Evolutionary conservation across 352 stramenopile genomes (phyloP).

Genomic region (Achlya hypogyna): DNA sequence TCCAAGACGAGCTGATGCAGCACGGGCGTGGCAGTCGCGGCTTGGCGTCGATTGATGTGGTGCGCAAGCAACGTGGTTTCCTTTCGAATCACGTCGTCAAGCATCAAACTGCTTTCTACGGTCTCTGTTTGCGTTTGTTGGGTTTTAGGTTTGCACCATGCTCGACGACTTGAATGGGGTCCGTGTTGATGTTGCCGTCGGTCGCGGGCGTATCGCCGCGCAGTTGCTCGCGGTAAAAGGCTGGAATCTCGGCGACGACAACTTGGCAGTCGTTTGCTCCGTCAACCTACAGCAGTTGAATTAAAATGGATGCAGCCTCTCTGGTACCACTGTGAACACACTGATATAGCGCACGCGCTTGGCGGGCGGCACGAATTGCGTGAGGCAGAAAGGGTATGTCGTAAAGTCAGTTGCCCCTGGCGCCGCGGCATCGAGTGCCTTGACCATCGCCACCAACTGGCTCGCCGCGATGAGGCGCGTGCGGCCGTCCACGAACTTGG

Average conservation of each 20-base stretch:
- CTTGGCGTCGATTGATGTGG: constrained; percentile 11
- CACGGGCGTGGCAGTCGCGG: constrained; percentile 8
- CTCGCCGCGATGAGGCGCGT: background rate
- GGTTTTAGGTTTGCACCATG: background rate
- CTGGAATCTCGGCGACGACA: constrained; percentile 10
- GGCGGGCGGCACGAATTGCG: constrained; percentile 12
- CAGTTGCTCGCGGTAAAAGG: constrained; percentile 14
- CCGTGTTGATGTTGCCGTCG: constrained; percentile 10
- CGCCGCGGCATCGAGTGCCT: background rate
- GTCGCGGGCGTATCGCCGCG: background rate
- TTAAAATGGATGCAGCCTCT: background rate
- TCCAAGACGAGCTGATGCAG: constrained; percentile 11
- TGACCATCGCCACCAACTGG: background rate
- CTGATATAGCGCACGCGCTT: constrained; percentile 20
- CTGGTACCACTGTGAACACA: constrained; percentile 13
- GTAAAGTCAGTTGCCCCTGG: background rate
- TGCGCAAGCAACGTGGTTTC: constrained; percentile 9
- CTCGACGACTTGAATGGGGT: constrained; percentile 17
- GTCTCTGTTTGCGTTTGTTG: background rate
- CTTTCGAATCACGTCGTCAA: constrained; percentile 11
- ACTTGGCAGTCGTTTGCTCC: constrained; percentile 10
- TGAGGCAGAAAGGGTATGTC: constrained; percentile 10
- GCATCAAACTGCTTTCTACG: constrained; percentile 12
- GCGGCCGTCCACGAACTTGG: constrained; percentile 15
- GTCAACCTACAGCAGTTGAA: background rate